phyloP scores from a whole-genome alignment of 1,139 yeast species.

The Yamadazyma oceani region DNA sequence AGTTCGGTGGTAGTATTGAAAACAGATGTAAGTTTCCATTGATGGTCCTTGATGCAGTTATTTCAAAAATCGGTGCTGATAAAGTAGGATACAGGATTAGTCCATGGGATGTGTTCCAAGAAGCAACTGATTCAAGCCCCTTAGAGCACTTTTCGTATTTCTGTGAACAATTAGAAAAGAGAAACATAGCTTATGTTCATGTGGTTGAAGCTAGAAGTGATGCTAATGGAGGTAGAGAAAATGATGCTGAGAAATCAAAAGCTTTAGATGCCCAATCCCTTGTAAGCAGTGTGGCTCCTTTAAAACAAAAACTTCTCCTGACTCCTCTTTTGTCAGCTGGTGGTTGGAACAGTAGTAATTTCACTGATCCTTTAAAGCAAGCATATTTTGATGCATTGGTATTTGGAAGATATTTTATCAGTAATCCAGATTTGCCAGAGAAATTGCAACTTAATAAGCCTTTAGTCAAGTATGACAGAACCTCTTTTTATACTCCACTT shows the following conservation, averaged over 20 bases:
- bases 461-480: slow-evolving; percentile 22
- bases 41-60: slow-evolving; percentile 52
- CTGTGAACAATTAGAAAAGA: slow-evolving; percentile 19
- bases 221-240: slow-evolving; percentile 20
- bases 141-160: slow-evolving; percentile 16
- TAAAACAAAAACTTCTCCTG: slow-evolving; percentile 14
- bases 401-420: slow-evolving; percentile 45
- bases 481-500: slow-evolving; percentile 21
- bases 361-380: slow-evolving; percentile 4
- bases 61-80: slow-evolving; percentile 33
- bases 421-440: slow-evolving; percentile 49
- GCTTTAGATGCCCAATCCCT: slow-evolving; percentile 7
- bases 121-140: slow-evolving; percentile 17
- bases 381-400: slow-evolving; percentile 26
- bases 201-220: slow-evolving; percentile 23
- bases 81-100: slow-evolving; percentile 24
- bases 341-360: slow-evolving; percentile 14
- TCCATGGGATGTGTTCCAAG: slow-evolving; percentile 24
- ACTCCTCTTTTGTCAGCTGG: slow-evolving; percentile 20
- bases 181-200: slow-evolving; percentile 24
- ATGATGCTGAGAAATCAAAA: slow-evolving; percentile 9
- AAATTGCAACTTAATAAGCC: slow-evolving; percentile 25
- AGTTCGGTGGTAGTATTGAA: slow-evolving; percentile 57
- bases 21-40: slow-evolving; percentile 56
- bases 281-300: slow-evolving; percentile 16